Base-by-base conservation (phyloP, 805 yeast species). In the Lachancea kluyveri region DNA sequence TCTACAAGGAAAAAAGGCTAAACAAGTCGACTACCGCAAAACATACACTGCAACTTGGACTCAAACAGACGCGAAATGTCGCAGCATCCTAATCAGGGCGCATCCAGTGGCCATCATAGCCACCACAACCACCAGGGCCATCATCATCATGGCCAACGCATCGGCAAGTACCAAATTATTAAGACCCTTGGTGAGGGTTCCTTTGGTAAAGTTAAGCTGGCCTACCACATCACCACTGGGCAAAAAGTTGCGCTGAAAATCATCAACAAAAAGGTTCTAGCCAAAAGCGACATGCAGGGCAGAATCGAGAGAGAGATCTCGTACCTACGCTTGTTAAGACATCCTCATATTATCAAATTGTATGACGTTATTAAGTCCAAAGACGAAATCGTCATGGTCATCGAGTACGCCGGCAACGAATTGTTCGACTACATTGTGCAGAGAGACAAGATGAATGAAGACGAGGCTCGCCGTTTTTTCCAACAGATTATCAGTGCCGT, bases 401-500 rank as follows among this genome's bases (percentile, higher is more conserved):
- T 90, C 51, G 97, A 90, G 61, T 90, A 74, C 54, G 97, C 96
- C 1, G 95, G 95, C n/a, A 85, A 85, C 46, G 97, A 88, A 61
- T 70, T 90, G 49, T 90, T 90, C 52, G 97, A 90, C 51, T 88
- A 90, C 55, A 90, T 88, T 57, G 95, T 88, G 10, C 96, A 88
- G 54, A 73, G 86, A 51, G 96, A 95, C 21, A 78, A 83, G 50
- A 82, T 88, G 95, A 77, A 79, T 23, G 97, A 90, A 59, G 74
- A 74, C 41, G 95, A 88, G 57, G 96, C 94, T 1, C 68, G 96
- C 36, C 66, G 96, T 39, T 90, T 90, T 51, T 90, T 90, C 62
- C 97, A 90, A 59, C 97, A 90, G 59, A 90, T 90, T 29, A 86
- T 90, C 36, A 87, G 94, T 28, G 97, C 97, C 5, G 95, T 88